phyloP scores from a whole-genome alignment of 2,329 filamentous ascomycete species.

The Calcarisporium arbuscula region DNA sequence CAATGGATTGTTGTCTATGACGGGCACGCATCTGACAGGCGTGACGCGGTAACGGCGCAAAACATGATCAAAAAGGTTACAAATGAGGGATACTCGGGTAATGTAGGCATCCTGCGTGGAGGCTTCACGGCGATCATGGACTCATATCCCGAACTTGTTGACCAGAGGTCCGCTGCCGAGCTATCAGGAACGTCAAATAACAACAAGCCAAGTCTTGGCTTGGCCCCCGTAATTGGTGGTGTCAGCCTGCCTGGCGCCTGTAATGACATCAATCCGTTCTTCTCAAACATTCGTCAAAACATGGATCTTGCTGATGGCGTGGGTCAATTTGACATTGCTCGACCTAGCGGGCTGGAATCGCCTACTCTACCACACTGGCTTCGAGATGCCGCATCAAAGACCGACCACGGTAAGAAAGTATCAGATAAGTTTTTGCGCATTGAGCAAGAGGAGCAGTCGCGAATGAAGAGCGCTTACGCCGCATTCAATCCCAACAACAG shows the following conservation, averaged over 20 bases:
- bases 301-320: constrained; percentile 93
- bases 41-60: constrained; percentile 72
- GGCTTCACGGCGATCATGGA: constrained; percentile 72
- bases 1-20: constrained; percentile 86
- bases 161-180: constrained; percentile 36
- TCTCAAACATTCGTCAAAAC: constrained; percentile 92
- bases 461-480: constrained; percentile 77
- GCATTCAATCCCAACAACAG: constrained; percentile 36
- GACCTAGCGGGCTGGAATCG: constrained; percentile 39
- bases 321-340: constrained; percentile 62
- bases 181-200: no score
- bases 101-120: constrained; percentile 68
- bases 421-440: constrained; percentile 79
- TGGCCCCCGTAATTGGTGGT: constrained; percentile 76
- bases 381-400: constrained; percentile 55
- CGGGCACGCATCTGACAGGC: constrained; percentile 64
- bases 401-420: constrained; percentile 71
- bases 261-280: constrained; percentile 78
- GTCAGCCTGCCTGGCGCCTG: constrained; percentile 70
- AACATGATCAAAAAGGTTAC: constrained; percentile 94
- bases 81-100: constrained; percentile 72
- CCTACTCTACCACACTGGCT: constrained; percentile 71
- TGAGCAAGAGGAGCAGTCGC: constrained; percentile 76
- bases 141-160: constrained; percentile 59
- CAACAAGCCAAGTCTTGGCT: constrained; percentile 41